Conservation (phyloP, 169 alveolate species). For the Babesia divergens region DNA sequence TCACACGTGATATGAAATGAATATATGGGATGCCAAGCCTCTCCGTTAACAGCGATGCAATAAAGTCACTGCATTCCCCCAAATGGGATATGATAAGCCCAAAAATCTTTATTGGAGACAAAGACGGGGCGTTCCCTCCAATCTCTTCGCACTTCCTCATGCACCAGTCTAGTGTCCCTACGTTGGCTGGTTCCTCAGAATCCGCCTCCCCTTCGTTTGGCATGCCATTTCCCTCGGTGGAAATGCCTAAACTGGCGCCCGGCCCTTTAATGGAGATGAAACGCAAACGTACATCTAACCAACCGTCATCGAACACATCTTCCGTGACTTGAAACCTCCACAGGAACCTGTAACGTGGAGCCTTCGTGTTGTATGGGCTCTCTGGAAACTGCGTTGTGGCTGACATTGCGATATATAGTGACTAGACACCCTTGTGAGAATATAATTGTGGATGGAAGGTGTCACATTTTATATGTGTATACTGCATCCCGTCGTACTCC, state of each 20-base stretch:
- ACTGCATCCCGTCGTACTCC: no score
- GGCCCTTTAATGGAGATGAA: neutral
- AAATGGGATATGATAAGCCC: slow-evolving; percentile 24
- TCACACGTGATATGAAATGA: slow-evolving; percentile 40
- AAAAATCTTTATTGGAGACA: slow-evolving; percentile 15
- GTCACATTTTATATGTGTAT: no score
- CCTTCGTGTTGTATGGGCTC: slow-evolving; percentile 25
- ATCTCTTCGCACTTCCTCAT: slow-evolving; percentile 20
- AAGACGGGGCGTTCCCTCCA: neutral
- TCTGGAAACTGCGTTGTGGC: neutral
- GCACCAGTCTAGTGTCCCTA: slow-evolving; percentile 61
- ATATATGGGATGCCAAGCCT: slow-evolving; percentile 36
- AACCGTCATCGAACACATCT: neutral
- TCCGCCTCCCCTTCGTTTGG: neutral
- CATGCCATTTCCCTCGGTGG: no score
- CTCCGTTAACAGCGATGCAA: slow-evolving; percentile 40
- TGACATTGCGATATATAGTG: neutral
- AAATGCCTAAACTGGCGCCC: neutral
- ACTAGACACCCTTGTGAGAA: no score
- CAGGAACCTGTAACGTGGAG: slow-evolving; percentile 39
- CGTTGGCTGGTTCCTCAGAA: no score
- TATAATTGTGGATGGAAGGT: no score
- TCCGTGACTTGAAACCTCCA: slow-evolving; percentile 9
- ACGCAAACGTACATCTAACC: neutral
- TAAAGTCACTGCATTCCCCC: slow-evolving; percentile 8